Base-by-base conservation (phyloP, 768 basidiomycete genomes). In the Solioccasus polychromus region DNA sequence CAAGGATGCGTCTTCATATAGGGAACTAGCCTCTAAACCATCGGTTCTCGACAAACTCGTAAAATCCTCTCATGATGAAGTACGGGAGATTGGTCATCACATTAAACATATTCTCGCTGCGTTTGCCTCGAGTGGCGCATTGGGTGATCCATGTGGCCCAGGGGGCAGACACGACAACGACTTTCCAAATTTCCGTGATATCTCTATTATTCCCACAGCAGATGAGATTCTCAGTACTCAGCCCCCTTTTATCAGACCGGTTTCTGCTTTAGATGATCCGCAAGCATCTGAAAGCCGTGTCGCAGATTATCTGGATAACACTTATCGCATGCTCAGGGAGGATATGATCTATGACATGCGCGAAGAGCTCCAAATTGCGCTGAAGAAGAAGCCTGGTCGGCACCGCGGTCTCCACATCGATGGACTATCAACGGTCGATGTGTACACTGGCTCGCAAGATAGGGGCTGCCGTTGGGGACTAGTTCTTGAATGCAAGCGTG, bases 111-210 rank as follows among this genome's bases (percentile, higher is more conserved):
- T 73, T 28, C 47, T 73, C 11, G 55, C 61, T 14, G 54, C 67
- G 6, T 59, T 59, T 48, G 55, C 55, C 19, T 42, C 61, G 9
- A 60, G 58, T 17, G 51, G 57, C 10, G 25, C 51, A 17, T 39
- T 49, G n/a, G 49, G 51, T 25, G 60, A 47, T 17, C 23, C 39
- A 6, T 51, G 45, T 25, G 62, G 64, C 9, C 79, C 85, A 0
- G 85, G 85, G 0, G 85, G 83, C 3, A 71, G 85, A 5, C 85
- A 87, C 46, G 82, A 85, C 54, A 88, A 88, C 40, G 85, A 88
- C 56, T 77, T 77, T 36, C 50, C 58, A 8, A 75, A 83, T 45
- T 86, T 83, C 54, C 76, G 78, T 10, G 52, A 76, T 8, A 81
- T 87, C 18, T 59, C 77, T 23, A 80, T 88, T 44, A 67, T 83